Evolutionary conservation across 1,139 yeast genomes (phyloP), one percentile per base, ranked within the genome.

Genomic region (Yamadazyma diospyri): DNA sequence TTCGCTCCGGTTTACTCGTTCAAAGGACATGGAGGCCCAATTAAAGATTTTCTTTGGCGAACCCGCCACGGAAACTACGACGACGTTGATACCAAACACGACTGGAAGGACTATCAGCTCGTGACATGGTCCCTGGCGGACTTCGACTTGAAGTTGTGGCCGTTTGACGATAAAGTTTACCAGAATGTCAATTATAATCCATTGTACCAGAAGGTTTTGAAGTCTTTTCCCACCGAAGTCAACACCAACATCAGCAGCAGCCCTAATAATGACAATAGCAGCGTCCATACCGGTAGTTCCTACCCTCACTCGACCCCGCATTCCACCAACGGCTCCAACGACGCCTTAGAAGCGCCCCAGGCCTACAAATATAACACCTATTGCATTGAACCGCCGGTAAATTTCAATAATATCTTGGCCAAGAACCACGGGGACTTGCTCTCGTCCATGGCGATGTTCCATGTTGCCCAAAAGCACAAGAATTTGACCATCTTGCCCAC

Each of bases 71-170:
- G 55, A 27, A 39, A 39, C 4, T 67, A 66, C 35, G 55, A 53
- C 19, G 60, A 42, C 13, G 61, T 43, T 42, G 70, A 69, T 12
- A 55, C 71, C 2, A 63, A 59, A 6, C 47, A 67, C 7, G 81
- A 78, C 45, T 88, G 88, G 62, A 68, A 88, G 36, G 95, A 87
- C 40, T 88, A 75, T 50, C 97, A 89, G 53, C 58, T 92, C 33
- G 94, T 92, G 0, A 86, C 98, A 0, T 92, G 97, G 97, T 82
- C 95, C 0, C 79, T 85, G 14, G 62, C 54, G 41, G 98, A 92
- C 51, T 76, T 79, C 45, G 95, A 87, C 51, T 62, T 92, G 38
- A 71, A 89, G 40, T 59, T 89, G 32, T 89, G 97, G 97, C 84
- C 88, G 0, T 68, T 80, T 26, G 68, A 74, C 30, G 80, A 78